These are phyloP conservation scores for Saccharomycopsis sp. DNA, from an alignment of 805 yeast genomes.

Conservation along the genomic window DNA sequence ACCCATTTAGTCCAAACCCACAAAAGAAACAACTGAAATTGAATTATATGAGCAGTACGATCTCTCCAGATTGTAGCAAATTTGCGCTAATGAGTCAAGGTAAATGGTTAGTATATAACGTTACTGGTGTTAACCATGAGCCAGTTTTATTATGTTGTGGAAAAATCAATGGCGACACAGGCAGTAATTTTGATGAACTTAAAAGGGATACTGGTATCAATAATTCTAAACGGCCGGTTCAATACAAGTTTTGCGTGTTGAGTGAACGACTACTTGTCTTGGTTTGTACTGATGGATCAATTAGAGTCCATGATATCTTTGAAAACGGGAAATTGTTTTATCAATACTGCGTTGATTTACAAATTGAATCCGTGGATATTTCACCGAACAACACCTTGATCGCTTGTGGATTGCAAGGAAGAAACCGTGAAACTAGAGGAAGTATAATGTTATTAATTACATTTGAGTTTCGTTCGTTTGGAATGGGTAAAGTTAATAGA, in stretches of 20 bases:
- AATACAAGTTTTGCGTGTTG: constrained; percentile 12
- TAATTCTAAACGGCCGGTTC: not conserved
- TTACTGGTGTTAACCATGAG: constrained; percentile 38
- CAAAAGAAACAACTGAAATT: constrained; percentile 10
- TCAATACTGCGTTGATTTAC: constrained; percentile 62
- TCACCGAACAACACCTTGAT: constrained; percentile 56
- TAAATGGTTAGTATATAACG: constrained; percentile 68
- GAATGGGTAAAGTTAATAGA: constrained; percentile 2
- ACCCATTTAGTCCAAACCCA: constrained; percentile 15
- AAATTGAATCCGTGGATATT: constrained; percentile 70
- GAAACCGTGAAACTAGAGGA: constrained; percentile 36
- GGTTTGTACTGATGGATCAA: constrained; percentile 62
- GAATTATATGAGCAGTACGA: constrained; percentile 41
- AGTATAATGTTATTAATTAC: constrained; percentile 15
- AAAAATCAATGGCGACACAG: constrained; percentile 60
- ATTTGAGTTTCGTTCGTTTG: constrained; percentile 3
- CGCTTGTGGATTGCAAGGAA: constrained; percentile 78
- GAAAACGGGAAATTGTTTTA: constrained; percentile 56
- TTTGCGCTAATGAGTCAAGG: constrained; percentile 60
- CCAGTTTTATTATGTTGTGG: constrained; percentile 67
- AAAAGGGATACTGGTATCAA: constrained; percentile 11
- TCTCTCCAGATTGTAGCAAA: constrained; percentile 55
- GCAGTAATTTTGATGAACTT: constrained; percentile 39
- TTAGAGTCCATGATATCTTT: constrained; percentile 58
- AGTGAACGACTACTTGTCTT: constrained; percentile 46